Percentiles rank a stretch among this genome's conserved stretches.
Conservation (phyloP, 441 rosid species). For the Adansonia grandidieri region DNA sequence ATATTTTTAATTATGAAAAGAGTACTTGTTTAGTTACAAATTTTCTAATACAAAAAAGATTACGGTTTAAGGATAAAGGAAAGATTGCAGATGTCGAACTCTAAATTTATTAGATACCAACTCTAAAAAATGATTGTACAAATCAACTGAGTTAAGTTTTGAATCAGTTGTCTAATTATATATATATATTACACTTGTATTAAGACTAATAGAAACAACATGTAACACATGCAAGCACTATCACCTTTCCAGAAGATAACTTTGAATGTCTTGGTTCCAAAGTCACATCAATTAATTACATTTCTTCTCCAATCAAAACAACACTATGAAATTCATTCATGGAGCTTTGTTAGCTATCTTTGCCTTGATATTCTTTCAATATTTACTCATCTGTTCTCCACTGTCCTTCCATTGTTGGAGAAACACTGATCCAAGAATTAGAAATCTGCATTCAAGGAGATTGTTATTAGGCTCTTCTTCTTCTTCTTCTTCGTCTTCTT, state of each 20-base stretch:
- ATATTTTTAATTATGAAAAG: background rate
- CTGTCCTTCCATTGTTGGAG: constrained; percentile 27
- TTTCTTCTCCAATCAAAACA: constrained; percentile 22
- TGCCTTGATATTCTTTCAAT: constrained; percentile 39
- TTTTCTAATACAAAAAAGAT: too few species aligned
- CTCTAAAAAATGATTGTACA: too few species aligned
- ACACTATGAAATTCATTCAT: constrained; percentile 34
- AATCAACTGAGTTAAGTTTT: too few species aligned
- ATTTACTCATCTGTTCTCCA: constrained; percentile 33
- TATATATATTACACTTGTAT: background rate
- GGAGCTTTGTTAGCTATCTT: constrained; percentile 33
- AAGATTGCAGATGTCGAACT: too few species aligned
- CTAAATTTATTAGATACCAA: too few species aligned
- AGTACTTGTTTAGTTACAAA: constrained; percentile 1
- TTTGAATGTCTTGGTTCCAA: constrained; percentile 18
- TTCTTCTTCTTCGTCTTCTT: too few species aligned
- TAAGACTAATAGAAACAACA: background rate
- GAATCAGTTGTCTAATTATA: too few species aligned
- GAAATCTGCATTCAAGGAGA: constrained; percentile 40
- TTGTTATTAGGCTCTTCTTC: constrained; percentile 35
- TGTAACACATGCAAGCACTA: constrained; percentile 11
- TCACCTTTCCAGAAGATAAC: constrained; percentile 19
- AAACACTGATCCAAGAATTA: constrained; percentile 29
- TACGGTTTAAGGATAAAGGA: too few species aligned
- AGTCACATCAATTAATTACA: constrained; percentile 19